phyloP scores from a whole-genome alignment of 352 stramenopile species.

The Phytophthora capsici region DNA sequence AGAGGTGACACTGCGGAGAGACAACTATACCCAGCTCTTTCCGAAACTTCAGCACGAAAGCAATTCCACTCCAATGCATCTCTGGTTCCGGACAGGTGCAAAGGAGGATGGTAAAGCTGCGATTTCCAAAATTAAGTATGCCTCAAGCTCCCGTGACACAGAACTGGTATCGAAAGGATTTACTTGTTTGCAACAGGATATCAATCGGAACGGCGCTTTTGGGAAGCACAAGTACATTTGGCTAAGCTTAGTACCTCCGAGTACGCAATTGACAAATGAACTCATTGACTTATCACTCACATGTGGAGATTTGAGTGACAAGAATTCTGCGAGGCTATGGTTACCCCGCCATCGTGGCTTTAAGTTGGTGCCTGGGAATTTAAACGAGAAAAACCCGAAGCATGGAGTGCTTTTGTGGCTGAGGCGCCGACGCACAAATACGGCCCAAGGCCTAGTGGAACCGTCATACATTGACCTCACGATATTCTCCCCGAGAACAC shows the following conservation, averaged over 20 bases:
- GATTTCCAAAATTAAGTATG: slow-evolving; percentile 75
- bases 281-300: slow-evolving; percentile 73
- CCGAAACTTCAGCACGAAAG: slow-evolving; percentile 64
- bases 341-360: slow-evolving; percentile 75
- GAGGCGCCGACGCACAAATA: slow-evolving; percentile 42
- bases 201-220: slow-evolving; percentile 66
- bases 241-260: slow-evolving; percentile 61
- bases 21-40: slow-evolving; percentile 66
- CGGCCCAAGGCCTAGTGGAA: slow-evolving; percentile 62
- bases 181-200: slow-evolving; percentile 78
- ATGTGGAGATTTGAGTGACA: slow-evolving; percentile 68
- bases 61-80: slow-evolving; percentile 44
- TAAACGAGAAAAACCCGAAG: slow-evolving; percentile 70
- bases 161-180: slow-evolving; percentile 77
- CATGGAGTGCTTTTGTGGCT: slow-evolving; percentile 76
- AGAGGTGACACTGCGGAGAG: slow-evolving; percentile 55
- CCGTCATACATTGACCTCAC: slow-evolving; percentile 37
- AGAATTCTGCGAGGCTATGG: slow-evolving; percentile 70
- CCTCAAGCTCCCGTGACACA: slow-evolving; percentile 65
- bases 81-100: slow-evolving; percentile 66
- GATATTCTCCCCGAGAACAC: slow-evolving; percentile 49
- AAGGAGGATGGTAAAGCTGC: slow-evolving; percentile 71
- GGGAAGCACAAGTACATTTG: slow-evolving; percentile 84
- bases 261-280: slow-evolving; percentile 57
- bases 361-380: slow-evolving; percentile 69